Base-by-base conservation (phyloP, 2,329 filamentous ascomycete species). In the Knufia fluminis region DNA sequence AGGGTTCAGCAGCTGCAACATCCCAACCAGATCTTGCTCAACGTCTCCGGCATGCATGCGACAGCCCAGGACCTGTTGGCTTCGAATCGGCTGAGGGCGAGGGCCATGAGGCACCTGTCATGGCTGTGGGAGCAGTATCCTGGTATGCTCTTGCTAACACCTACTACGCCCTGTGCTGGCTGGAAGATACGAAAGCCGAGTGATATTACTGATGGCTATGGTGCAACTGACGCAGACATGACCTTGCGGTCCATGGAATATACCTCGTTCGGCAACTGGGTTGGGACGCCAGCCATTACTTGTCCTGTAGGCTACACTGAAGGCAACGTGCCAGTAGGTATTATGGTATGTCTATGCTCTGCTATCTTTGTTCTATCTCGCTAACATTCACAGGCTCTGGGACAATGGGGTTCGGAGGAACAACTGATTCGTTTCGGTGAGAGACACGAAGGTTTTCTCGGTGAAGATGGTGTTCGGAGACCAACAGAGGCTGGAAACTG, bases 241-340 rank as follows among this genome's bases (percentile, higher is more conserved):
- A 82, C 79, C 14, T 70, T 94, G n/a, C 72, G 77, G 22, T 86
- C 79, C 61, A 94, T 95, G 87, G 79, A 83, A 65, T 95, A 87
- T 66, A 81, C 86, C 14, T 94, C 85, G 77, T 67, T 94, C 31
- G 85, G 89, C 4, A 96, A 96, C 66, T 82, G 88, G 58, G 79
- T 75, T 0, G 90, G 90, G 0, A 82, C 82, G 43, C 90, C 90
- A 1, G 80, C 86, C 1, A 77, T 94, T 10, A 80, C 73, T 40
- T 80, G 80, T 31, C 88, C 90, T 0, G 80, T 86, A 9, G 89
- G 86, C 1, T 94, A 89, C 66, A 60, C 60, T 24, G 61, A 66
- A 7, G 72, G 68, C 0, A 70, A 69, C 52, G 63, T 78, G 0
- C 75, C 76, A 0, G 67, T 78, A 2, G 76, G 76, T 1, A 58